These are phyloP conservation scores for Smallanthus sonchifolius DNA, from an alignment of 129 eudicot genomes.

Conservation along the genomic window DNA sequence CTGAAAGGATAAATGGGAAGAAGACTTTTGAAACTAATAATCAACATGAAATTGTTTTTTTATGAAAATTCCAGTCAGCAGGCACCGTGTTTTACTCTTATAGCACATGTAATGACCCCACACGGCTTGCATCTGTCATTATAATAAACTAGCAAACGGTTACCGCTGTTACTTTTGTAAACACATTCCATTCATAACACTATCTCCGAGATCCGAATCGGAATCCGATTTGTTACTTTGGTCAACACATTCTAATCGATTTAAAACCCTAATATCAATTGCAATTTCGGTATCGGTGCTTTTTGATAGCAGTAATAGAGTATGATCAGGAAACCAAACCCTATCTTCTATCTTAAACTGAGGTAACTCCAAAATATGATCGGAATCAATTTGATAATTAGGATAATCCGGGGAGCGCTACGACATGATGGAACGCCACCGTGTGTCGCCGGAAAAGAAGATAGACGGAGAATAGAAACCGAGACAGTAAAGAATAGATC, in stretches of 20 bases:
- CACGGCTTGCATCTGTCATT: no score
- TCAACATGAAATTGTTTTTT: no score
- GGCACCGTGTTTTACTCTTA: no score
- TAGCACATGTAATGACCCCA: no score
- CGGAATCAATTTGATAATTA: constrained; percentile 21
- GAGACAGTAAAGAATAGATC: constrained; percentile 44
- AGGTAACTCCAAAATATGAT: constrained; percentile 5
- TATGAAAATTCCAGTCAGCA: no score
- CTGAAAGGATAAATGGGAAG: no score
- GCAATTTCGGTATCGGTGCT: neutral
- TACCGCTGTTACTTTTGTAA: no score
- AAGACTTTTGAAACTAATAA: no score
- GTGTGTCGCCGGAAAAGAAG: constrained; percentile 34
- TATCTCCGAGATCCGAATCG: no score
- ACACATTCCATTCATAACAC: no score
- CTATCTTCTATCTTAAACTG: constrained; percentile 43
- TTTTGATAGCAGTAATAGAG: constrained; percentile 43
- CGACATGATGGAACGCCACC: constrained; percentile 36
- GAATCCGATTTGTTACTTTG: constrained; percentile 13
- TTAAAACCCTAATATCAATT: neutral
- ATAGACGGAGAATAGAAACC: constrained; percentile 39
- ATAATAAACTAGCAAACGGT: no score
- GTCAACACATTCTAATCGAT: constrained; percentile 57
- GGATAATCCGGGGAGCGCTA: constrained; percentile 48
- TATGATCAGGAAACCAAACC: constrained; percentile 75